phyloP scores from a whole-genome alignment of 306 rosid species.

The Styphnolobium japonicum region DNA sequence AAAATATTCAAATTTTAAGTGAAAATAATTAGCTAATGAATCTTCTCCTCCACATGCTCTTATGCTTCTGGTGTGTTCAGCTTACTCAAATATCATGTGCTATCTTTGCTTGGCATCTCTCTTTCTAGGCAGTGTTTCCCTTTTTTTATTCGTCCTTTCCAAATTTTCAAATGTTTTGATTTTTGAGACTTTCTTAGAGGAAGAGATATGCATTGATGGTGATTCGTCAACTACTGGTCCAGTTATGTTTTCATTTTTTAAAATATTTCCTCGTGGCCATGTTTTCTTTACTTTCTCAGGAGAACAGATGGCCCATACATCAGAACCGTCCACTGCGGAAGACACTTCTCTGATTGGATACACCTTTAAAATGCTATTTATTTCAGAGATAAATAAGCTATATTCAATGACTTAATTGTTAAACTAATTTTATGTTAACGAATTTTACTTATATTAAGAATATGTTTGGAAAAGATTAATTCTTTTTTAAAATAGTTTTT shows the following conservation, averaged over 20 bases:
- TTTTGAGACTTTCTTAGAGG: conserved; percentile 42
- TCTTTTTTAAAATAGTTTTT: too few relatives aligned
- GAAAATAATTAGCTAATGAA: conserved; percentile 27
- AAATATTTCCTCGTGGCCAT: conserved; percentile 35
- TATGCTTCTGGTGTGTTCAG: conserved; percentile 60
- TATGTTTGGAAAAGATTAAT: too few relatives aligned
- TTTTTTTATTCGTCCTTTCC: conserved; percentile 7
- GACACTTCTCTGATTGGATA: conserved; percentile 24
- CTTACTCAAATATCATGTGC: conserved; percentile 76
- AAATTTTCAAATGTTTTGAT: conserved; percentile 15
- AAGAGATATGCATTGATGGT: conserved; percentile 58
- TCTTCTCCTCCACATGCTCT: conserved; percentile 68
- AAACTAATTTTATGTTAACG: too few relatives aligned
- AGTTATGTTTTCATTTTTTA: conserved; percentile 32
- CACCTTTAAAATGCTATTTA: not conserved
- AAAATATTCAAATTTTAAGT: not conserved
- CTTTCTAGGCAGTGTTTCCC: not conserved
- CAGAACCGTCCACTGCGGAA: conserved; percentile 49
- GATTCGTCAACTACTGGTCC: conserved; percentile 79
- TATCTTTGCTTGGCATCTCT: conserved; percentile 43
- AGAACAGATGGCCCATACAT: conserved; percentile 36
- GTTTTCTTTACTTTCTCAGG: conserved; percentile 10
- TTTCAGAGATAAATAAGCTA: not conserved
- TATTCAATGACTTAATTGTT: too few relatives aligned
- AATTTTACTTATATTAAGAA: too few relatives aligned